Base-by-base conservation (phyloP, 2,329 filamentous ascomycete species). In the Exophiala mesophila region DNA sequence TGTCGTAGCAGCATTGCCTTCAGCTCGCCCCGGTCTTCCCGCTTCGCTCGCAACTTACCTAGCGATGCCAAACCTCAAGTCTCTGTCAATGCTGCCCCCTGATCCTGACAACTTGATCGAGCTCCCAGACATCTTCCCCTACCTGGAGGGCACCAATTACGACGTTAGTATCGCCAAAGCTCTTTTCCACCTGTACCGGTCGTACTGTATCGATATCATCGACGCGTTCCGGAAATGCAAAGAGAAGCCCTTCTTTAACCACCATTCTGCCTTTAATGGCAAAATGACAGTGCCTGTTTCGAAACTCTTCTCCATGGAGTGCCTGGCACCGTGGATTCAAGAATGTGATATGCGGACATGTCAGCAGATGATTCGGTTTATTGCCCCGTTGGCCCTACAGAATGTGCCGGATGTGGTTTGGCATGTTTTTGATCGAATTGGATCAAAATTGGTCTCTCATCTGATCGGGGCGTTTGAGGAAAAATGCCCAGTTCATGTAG, bases 151-250 rank as follows among this genome's bases (percentile, higher is more conserved):
- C 1, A 67, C 69, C 2, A 84, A 85, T 42, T 94, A 89, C 5
- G 92, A 98, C 61, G 72, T 77, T 1, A 90, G 97, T 59, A 84
- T 88, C 5, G 89, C 88, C 18, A 85, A 85, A 57, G 89, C 88
- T 3, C 71, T 98, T 16, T 80, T 81, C 26, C 89, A 90, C 3
- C 74, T 97, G 17, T 98, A 98, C 61, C 81, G 88, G 36, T 92
- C 90, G 2, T 90, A 97, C 61, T 95, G 89, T 62, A 96, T 92
- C 10, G 96, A 89, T 1, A 76, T 98, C 4, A 85, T 98, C 21
- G 92, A 98, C 64, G 90, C 88, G 56, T 88, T 98, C 49, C 85
- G 92, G 20, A 97, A 87, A 63, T 96, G 90, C 73, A 94, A 92
- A 60, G 88, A 96, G 64, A 94, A 95, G 67, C 90, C 88, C 5